Conservation (phyloP, 352 stramenopile genomes). For the Phytophthora hybrid region DNA sequence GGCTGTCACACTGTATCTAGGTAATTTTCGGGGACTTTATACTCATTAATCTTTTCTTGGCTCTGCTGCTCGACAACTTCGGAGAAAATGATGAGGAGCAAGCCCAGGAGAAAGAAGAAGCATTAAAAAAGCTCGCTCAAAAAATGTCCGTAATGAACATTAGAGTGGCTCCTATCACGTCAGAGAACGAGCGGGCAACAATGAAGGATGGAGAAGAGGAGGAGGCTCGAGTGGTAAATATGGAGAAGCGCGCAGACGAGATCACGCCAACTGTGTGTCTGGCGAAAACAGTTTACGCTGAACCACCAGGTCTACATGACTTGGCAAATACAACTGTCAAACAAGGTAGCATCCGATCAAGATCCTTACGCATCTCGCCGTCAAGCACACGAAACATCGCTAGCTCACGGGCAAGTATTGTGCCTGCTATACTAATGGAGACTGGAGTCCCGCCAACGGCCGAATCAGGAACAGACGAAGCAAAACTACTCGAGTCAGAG, state of each 20-base stretch:
- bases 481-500: background rate
- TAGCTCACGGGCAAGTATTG: slow-evolving; percentile 21
- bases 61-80: slow-evolving; percentile 93
- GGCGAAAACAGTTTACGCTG: slow-evolving; percentile 36
- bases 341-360: slow-evolving; percentile 1
- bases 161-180: slow-evolving; percentile 43
- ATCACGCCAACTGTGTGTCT: slow-evolving; percentile 33
- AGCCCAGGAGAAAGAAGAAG: slow-evolving; percentile 55
- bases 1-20: slow-evolving; percentile 21
- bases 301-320: slow-evolving; percentile 13
- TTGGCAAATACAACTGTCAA: background rate
- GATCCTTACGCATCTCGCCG: slow-evolving; percentile 22
- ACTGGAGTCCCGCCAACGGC: background rate
- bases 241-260: slow-evolving; percentile 43
- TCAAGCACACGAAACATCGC: slow-evolving; percentile 18
- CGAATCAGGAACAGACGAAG: slow-evolving; percentile 9
- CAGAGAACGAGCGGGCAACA: slow-evolving; percentile 23
- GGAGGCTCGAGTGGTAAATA: slow-evolving; percentile 37
- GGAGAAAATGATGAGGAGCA: slow-evolving; percentile 73
- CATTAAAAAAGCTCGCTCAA: slow-evolving; percentile 56
- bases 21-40: slow-evolving; percentile 93
- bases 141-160: slow-evolving; percentile 70
- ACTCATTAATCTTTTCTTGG: slow-evolving; percentile 95
- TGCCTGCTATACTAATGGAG: slow-evolving; percentile 18
- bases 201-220: slow-evolving; percentile 48